Evolutionary conservation across 179 eudicot species (phyloP).

Genomic region (Corrigiola litoralis): DNA sequence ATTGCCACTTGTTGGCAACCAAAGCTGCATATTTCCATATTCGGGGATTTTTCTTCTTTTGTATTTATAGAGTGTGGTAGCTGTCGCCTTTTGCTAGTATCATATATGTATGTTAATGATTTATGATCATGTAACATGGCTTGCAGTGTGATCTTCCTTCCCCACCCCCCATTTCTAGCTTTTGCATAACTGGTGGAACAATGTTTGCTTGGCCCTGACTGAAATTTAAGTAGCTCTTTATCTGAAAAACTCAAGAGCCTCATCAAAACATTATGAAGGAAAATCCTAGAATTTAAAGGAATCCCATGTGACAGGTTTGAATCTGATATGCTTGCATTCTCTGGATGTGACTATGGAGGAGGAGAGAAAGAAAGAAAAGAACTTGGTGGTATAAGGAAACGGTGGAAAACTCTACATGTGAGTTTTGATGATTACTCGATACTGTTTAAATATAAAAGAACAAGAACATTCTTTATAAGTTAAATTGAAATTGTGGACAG

Average conservation of each 20-base stretch:
- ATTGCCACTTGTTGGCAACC: background rate
- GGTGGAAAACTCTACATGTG: constrained; percentile 87
- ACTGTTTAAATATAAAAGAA: background rate
- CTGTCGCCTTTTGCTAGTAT: background rate
- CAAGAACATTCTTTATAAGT: background rate
- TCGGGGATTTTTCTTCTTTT: background rate
- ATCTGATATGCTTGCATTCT: constrained; percentile 93
- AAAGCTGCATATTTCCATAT: constrained; percentile 1
- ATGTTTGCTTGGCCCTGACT: background rate
- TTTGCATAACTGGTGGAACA: background rate
- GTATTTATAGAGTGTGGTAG: background rate
- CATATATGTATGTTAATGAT: background rate
- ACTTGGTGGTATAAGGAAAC: constrained; percentile 54
- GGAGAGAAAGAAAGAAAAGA: constrained; percentile 72
- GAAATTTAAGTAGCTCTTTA: background rate
- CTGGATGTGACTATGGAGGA: constrained; percentile 91
- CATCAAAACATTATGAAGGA: background rate
- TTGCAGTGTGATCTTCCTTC: background rate
- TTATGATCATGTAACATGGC: background rate
- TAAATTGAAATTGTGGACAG: constrained; percentile 34
- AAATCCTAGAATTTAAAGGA: background rate
- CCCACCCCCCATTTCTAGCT: background rate
- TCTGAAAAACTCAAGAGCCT: background rate
- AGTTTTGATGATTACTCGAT: constrained; percentile 19
- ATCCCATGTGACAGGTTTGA: constrained; percentile 53